Evolutionary conservation across 1,284 basidiomycete species (phyloP).

Genomic region (Athelia psychrophila): DNA sequence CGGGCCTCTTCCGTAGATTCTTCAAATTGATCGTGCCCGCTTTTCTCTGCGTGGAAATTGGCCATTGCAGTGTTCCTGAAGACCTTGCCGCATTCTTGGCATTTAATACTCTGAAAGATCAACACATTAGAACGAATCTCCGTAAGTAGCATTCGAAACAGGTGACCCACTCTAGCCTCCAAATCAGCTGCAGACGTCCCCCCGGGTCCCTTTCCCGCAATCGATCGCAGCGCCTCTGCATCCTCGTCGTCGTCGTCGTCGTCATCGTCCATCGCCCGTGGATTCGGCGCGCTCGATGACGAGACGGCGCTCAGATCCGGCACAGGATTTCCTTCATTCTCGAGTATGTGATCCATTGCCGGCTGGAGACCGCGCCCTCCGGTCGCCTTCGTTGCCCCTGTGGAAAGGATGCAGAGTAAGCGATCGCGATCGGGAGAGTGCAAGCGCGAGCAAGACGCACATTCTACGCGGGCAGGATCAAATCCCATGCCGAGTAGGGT

Average conservation of each 20-base stretch:
- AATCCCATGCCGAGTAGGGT: slow-evolving; percentile 86
- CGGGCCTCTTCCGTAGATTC: slow-evolving; percentile 91
- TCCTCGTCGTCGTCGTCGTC: slow-evolving; percentile 73
- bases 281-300: slow-evolving; percentile 22
- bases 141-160: background rate
- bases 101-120: slow-evolving; percentile 67
- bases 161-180: slow-evolving; percentile 58
- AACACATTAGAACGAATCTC: background rate
- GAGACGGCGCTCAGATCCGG: slow-evolving; percentile 52
- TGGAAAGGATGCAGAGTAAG: background rate
- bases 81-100: slow-evolving; percentile 78
- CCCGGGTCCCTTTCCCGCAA: slow-evolving; percentile 22
- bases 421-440: background rate
- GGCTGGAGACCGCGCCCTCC: slow-evolving; percentile 78
- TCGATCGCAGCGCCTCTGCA: slow-evolving; percentile 36
- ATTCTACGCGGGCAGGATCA: slow-evolving; percentile 78
- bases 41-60: slow-evolving; percentile 94
- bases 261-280: slow-evolving; percentile 45
- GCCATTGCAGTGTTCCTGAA: slow-evolving; percentile 90
- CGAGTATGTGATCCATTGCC: slow-evolving; percentile 86
- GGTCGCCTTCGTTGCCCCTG: slow-evolving; percentile 86
- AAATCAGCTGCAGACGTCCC: slow-evolving; percentile 38
- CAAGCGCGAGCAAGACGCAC: slow-evolving; percentile 43
- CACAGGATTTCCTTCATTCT: slow-evolving; percentile 71
- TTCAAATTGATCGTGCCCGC: slow-evolving; percentile 92